These are phyloP conservation scores for Cadophora malorum DNA, from an alignment of 2,329 filamentous ascomycete genomes.

Conservation along the genomic window DNA sequence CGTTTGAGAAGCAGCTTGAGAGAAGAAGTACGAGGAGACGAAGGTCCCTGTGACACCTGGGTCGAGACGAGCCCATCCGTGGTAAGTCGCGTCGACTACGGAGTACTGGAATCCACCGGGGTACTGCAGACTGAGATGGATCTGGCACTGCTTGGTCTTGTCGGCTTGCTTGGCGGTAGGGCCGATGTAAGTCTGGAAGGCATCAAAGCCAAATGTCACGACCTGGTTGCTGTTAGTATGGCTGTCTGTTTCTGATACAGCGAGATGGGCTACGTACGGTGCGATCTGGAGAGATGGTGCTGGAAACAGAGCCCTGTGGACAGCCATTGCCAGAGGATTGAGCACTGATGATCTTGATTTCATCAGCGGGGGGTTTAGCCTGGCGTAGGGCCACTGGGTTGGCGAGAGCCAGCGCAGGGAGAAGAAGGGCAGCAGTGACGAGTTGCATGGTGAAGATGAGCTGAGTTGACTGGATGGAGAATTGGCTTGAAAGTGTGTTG, in stretches of 20 bases:
- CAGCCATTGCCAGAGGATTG: constrained; percentile 34
- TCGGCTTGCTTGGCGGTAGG: constrained; percentile 31
- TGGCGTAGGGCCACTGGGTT: constrained; percentile 22
- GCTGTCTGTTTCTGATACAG: not conserved
- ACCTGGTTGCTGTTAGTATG: constrained; percentile 11
- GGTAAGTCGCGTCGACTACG: constrained; percentile 35
- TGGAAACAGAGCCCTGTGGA: constrained; percentile 32
- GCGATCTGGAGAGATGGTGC: constrained; percentile 28
- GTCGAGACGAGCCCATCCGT: constrained; percentile 36
- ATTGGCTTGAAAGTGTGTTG: constrained; percentile 18
- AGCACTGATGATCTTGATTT: constrained; percentile 32
- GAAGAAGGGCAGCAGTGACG: constrained; percentile 25
- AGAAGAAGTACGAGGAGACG: constrained; percentile 37
- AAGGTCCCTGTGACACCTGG: constrained; percentile 33
- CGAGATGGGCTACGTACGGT: constrained; percentile 23
- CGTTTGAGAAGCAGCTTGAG: constrained; percentile 33
- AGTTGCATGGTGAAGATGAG: constrained; percentile 27
- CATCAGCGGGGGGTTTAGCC: constrained; percentile 19
- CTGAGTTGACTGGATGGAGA: constrained; percentile 4
- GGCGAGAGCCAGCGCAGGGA: constrained; percentile 32
- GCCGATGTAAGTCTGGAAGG: constrained; percentile 37
- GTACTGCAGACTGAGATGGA: constrained; percentile 35
- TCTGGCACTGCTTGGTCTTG: constrained; percentile 36
- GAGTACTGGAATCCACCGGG: constrained; percentile 37
- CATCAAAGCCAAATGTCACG: constrained; percentile 31